Evolutionary conservation across 345 rosid genomes (phyloP), one percentile per base, ranked within the genome.

Genomic region (Geranium brycei): DNA sequence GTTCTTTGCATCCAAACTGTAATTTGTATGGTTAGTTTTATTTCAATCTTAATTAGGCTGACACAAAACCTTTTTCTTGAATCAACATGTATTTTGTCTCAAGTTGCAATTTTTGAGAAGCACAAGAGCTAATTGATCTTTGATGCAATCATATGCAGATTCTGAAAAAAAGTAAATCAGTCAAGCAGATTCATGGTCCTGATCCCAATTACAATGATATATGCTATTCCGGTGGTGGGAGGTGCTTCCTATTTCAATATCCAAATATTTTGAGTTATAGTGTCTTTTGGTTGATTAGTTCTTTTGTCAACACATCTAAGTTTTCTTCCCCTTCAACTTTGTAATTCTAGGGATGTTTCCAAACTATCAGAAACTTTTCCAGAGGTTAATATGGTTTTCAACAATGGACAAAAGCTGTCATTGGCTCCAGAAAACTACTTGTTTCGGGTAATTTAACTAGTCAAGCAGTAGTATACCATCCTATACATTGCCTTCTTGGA

Each of bases 381-480:
- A 68, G 53, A 77, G 7, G 86, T 90, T 8, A 95, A 90, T 64
- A 74, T 93, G 86, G 75, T 78, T 12, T 90, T 90, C 71, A 83
- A 76, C 58, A 80, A 82, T 69, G 83, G 85, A 57, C 84, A 93
- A 68, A 86, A 89, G 66, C 69, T 85, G 73, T 72, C 78, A 19
- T 71, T 93, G 41, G 79, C 97, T 1, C 96, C 99, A 62, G 99
- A 93, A 78, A 93, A 93, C 73, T 93, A 93, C 76, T 68, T 93
- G 68, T 93, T 90, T 66, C 83, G 82, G 63, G 96, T 89, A 35
- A 35, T 35, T 7, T 7, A 6, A 30, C 38, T 35, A 35, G 4
- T 35, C 41, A 35, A 35, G 41, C 41, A 35, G 41, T 35, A 35
- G 10, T 23, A 23, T 23, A 4, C 41, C 41, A 35, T 35, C 41